Evolutionary conservation across 179 eudicot species (phyloP).

Genomic region (Silene coronaria): DNA sequence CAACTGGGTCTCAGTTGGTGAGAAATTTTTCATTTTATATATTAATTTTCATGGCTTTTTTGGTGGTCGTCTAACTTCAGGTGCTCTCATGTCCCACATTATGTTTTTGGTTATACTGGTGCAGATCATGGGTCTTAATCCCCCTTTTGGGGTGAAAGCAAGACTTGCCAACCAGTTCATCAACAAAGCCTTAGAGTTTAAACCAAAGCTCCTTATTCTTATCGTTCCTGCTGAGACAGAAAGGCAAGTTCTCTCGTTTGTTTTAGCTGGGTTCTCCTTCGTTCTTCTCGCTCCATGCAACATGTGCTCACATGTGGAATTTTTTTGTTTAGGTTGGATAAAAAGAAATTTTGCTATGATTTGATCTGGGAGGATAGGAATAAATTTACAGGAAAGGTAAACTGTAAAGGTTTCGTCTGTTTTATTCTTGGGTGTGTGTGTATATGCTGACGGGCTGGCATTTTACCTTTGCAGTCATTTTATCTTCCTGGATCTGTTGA

Average conservation of each 20-base stretch:
- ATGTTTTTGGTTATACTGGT: slow-evolving; percentile 17
- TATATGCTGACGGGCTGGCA: not conserved
- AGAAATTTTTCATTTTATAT: slow-evolving; percentile 16
- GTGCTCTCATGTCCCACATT: not conserved
- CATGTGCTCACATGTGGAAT: slow-evolving; percentile 9
- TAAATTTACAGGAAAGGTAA: slow-evolving; percentile 73
- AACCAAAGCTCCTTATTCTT: slow-evolving; percentile 81
- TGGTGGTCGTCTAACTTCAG: not conserved
- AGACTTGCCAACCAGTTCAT: slow-evolving; percentile 78
- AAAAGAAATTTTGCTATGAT: slow-evolving; percentile 53
- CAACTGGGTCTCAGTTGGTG: slow-evolving; percentile 71
- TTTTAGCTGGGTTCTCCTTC: slow-evolving; percentile 1
- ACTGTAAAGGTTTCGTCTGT: not conserved
- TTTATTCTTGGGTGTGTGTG: slow-evolving; percentile 8
- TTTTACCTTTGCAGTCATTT: slow-evolving; percentile 53
- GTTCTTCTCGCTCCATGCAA: not conserved
- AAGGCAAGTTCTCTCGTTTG: slow-evolving; percentile 35
- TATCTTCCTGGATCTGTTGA: slow-evolving; percentile 93
- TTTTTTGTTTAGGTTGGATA: slow-evolving; percentile 55
- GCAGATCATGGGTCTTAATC: slow-evolving; percentile 92
- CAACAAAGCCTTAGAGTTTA: slow-evolving; percentile 73
- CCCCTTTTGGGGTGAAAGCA: slow-evolving; percentile 84
- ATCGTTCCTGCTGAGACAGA: slow-evolving; percentile 75
- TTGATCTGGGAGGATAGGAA: slow-evolving; percentile 74
- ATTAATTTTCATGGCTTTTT: not conserved